Evolutionary conservation across 2,329 filamentous ascomycete species (phyloP).

Genomic region (Coniochaeta prunicola): DNA sequence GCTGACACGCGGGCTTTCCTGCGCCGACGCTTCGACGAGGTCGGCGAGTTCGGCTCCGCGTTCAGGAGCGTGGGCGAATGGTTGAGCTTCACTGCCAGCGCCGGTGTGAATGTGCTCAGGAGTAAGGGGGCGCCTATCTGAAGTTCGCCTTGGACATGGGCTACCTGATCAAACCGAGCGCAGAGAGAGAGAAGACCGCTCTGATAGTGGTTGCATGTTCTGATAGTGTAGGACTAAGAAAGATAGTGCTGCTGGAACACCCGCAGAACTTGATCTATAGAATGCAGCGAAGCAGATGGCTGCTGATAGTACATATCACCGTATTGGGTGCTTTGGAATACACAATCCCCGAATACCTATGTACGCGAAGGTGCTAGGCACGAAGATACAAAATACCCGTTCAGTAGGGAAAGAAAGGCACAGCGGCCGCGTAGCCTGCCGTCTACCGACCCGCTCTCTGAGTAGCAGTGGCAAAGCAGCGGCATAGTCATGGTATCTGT

Average conservation of each 20-base stretch:
- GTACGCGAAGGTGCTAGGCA: too few relatives aligned
- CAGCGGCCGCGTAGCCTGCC: background rate
- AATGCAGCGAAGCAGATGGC: background rate
- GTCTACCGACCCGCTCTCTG: background rate
- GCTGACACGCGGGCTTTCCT: slow-evolving; percentile 74
- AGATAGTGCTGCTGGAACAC: background rate
- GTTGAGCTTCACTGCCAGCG: slow-evolving; percentile 72
- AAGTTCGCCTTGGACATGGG: too few relatives aligned
- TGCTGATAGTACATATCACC: background rate
- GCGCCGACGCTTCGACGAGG: slow-evolving; percentile 65
- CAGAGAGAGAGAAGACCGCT: too few relatives aligned
- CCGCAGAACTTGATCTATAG: background rate
- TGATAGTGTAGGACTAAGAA: background rate
- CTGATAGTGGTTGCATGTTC: background rate
- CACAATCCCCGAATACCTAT: background rate
- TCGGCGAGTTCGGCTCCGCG: slow-evolving; percentile 52
- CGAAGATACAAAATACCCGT: background rate
- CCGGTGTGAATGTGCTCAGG: slow-evolving; percentile 72
- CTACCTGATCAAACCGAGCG: too few relatives aligned
- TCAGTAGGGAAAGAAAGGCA: background rate
- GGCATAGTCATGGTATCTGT: slow-evolving; percentile 2
- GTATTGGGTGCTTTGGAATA: background rate
- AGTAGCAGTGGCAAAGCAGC: background rate
- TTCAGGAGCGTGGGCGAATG: slow-evolving; percentile 64
- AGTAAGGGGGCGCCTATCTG: slow-evolving; percentile 82